A percentile compares a stretch with the other conserved stretches of the same genome.
Evolutionary conservation across 495 filamentous ascomycete species (phyloP).

Genomic region (Hypoxylon crocopeplum): DNA sequence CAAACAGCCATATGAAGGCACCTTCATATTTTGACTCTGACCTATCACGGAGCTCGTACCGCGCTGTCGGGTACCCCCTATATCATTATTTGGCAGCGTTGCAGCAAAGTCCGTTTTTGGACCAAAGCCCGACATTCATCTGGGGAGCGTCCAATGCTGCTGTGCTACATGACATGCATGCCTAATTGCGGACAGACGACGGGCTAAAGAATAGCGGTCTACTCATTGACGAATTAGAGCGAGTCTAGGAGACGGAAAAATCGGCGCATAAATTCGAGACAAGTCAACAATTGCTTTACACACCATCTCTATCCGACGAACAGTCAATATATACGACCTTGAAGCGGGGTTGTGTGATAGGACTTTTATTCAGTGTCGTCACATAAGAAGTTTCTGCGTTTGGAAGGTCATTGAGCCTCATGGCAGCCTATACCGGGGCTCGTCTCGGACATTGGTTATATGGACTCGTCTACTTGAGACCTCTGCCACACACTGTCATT

Average conservation of each 20-base stretch:
- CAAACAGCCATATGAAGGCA: slow-evolving; percentile 23
- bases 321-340: neutral
- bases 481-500: no score
- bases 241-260: neutral
- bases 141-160: slow-evolving; percentile 5
- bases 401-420: neutral
- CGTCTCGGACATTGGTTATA: neutral
- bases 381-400: neutral
- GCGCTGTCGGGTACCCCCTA: slow-evolving; percentile 4
- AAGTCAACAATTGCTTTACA: neutral
- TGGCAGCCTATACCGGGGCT: neutral
- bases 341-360: slow-evolving; percentile 2
- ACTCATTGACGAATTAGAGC: slow-evolving; percentile 3
- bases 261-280: neutral
- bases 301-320: neutral
- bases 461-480: no score
- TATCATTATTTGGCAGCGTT: neutral
- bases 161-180: slow-evolving; percentile 11
- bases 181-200: neutral
- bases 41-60: slow-evolving; percentile 16
- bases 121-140: neutral
- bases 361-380: neutral
- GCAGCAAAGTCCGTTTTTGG: neutral
- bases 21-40: neutral
- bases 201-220: slow-evolving; percentile 22